Percentiles rank a stretch among this genome's conserved stretches.
Conservation (phyloP, 805 yeast genomes). For the Cyberlindnera petersonii region DNA sequence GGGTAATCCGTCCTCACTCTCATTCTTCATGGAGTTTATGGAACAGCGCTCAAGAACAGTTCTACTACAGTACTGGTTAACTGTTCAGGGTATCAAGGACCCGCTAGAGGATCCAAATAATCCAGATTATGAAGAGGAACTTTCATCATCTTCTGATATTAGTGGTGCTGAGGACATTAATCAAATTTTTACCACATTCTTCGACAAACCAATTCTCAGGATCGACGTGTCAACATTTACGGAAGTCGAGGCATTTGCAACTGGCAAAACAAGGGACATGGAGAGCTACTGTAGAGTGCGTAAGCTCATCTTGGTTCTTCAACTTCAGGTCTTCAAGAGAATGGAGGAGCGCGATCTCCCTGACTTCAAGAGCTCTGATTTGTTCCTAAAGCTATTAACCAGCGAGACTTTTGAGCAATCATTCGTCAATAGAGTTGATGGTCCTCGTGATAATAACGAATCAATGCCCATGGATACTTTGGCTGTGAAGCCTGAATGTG, state of each 20-base stretch:
- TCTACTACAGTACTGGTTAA: constrained; percentile 60
- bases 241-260: constrained; percentile 37
- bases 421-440: constrained; percentile 27
- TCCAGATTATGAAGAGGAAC: constrained; percentile 28
- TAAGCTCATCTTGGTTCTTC: constrained; percentile 54
- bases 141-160: constrained; percentile 35
- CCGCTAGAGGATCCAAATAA: constrained; percentile 53
- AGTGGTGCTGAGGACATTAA: constrained; percentile 49
- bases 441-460: constrained; percentile 12
- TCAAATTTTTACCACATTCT: constrained; percentile 44
- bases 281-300: constrained; percentile 51
- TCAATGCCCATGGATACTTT: neutral
- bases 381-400: constrained; percentile 50
- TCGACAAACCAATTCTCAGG: constrained; percentile 30
- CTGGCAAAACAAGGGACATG: constrained; percentile 15
- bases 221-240: constrained; percentile 28
- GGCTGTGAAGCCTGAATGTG: constrained; percentile 1
- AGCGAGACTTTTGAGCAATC: constrained; percentile 34
- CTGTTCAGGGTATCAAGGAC: constrained; percentile 63
- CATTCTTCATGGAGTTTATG: constrained; percentile 54
- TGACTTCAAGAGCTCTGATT: constrained; percentile 57
- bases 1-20: constrained; percentile 42
- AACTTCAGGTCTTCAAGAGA: constrained; percentile 45
- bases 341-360: constrained; percentile 52
- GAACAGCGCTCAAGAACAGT: constrained; percentile 42